Conservation (phyloP, 352 stramenopile genomes). For the Aphanomyces euteiches region DNA sequence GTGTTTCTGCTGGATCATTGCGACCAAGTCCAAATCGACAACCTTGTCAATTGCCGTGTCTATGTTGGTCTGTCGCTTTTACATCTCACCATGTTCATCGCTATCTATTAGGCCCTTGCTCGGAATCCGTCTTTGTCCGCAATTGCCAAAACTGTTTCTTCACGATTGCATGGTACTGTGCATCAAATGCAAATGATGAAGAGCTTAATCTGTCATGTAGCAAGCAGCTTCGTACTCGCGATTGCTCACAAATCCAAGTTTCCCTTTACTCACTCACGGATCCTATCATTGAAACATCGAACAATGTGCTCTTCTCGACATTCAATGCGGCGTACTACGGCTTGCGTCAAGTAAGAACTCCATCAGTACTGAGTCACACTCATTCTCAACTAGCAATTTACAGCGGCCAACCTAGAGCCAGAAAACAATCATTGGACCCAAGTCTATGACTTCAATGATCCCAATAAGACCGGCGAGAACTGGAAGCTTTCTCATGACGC, state of each 20-base stretch:
- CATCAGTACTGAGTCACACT: background rate
- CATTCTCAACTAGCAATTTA: constrained; percentile 51
- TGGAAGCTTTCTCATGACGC: constrained; percentile 68
- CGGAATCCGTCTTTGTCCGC: constrained; percentile 86
- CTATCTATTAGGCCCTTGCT: constrained; percentile 48
- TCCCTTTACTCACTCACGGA: constrained; percentile 89
- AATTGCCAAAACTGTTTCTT: constrained; percentile 89
- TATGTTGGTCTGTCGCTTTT: constrained; percentile 58
- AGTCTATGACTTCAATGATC: constrained; percentile 92
- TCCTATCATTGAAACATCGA: constrained; percentile 90
- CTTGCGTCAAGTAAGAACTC: constrained; percentile 43
- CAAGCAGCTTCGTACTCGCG: constrained; percentile 87
- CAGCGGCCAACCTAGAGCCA: constrained; percentile 64
- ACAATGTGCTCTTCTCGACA: constrained; percentile 78
- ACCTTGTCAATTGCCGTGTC: constrained; percentile 77
- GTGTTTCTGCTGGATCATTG: constrained; percentile 83
- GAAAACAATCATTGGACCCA: constrained; percentile 87
- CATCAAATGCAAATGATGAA: background rate
- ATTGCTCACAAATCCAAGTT: constrained; percentile 78
- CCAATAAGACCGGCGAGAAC: constrained; percentile 67
- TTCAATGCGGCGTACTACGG: constrained; percentile 85
- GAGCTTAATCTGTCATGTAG: constrained; percentile 32
- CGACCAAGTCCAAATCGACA: constrained; percentile 90
- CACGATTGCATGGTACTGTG: constrained; percentile 70
- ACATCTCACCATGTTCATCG: background rate